Evolutionary conservation across 345 rosid genomes (phyloP), one percentile per base, ranked within the genome.

Genomic region (Excoecaria cochinchinensis): DNA sequence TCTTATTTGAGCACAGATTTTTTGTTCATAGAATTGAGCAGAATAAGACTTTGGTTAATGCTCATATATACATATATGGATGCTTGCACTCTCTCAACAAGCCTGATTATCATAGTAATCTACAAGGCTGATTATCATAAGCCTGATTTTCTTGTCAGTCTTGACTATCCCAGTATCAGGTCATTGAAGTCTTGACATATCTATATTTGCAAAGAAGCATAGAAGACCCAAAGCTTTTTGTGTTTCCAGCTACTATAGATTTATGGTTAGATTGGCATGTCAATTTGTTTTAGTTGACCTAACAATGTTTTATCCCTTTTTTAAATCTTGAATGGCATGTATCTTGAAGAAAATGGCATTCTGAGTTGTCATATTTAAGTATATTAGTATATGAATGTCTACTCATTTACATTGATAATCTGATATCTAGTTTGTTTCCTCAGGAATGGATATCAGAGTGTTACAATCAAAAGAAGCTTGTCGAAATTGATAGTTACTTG

Each of bases 401-500:
- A 42, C 21, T 25, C 40, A 14, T 53, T 50, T 17, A n/a, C 47
- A 4, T 24, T 9, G 36, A 71, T 53, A 17, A 51, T 74, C 50
- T 64, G 76, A 76, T 72, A 51, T 66, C 47, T 71, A 6, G 36
- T 76, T 80, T 80, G 68, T 31, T 44, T 36, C 67, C 69, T 76
- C 82, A 95, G 98, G 98, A 89, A 47, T 95, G 97, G 98, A 86
- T 93, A 87, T 59, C 72, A 24, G 90, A 95, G 79, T 89, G 97
- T 76, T 84, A 91, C 82, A 76, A 65, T 53, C 89, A 81, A 76
- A 90, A 86, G 81, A 91, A 83, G 86, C 87, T 95, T 50, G 91
- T 91, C 38, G 97, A 90, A 79, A 87, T 95, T 53, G 97, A 90
- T 74, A 85, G 82, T 74, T 90, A 91, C 80, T 86, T 95, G 48